A percentile compares a stretch with the other conserved stretches of the same genome.
phyloP scores from a whole-genome alignment of 1,284 basidiomycete genomes.

The Microbotryomycetes sp. region DNA sequence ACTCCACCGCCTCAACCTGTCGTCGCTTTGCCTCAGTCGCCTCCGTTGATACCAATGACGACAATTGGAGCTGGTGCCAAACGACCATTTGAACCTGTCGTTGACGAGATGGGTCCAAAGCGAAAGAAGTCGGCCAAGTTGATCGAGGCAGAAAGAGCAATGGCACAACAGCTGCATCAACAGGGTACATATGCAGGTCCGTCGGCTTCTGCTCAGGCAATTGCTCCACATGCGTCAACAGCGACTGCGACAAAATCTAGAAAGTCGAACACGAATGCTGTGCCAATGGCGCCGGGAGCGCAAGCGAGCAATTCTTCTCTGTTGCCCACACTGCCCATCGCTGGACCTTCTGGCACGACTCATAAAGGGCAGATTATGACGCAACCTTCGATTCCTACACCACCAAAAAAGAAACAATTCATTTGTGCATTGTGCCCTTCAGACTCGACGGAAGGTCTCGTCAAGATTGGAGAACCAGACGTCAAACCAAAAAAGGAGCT shows the following conservation, averaged over 20 bases:
- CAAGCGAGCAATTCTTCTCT: neutral
- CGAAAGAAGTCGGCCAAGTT: neutral
- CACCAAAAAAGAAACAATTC: conserved; percentile 17
- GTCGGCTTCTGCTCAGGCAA: too few species aligned
- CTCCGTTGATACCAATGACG: neutral
- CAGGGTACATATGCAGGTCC: too few species aligned
- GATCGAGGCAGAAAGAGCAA: conserved; percentile 2
- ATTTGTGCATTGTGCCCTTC: conserved; percentile 45
- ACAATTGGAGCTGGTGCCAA: neutral
- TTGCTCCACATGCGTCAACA: too few species aligned
- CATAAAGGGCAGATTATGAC: too few species aligned
- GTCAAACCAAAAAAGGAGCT: conserved; percentile 12
- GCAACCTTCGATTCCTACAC: neutral
- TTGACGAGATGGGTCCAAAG: neutral
- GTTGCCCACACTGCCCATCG: neutral
- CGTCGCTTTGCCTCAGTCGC: neutral
- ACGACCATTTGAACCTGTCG: neutral
- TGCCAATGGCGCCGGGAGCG: neutral
- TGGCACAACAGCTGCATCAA: neutral
- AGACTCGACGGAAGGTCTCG: conserved; percentile 31
- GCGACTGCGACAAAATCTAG: neutral
- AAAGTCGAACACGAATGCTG: neutral
- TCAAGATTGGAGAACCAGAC: conserved; percentile 29
- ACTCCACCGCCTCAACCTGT: neutral
- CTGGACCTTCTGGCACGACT: neutral